Base-by-base conservation (phyloP, 1,139 yeast genomes). In the Blastobotrys persicus region DNA sequence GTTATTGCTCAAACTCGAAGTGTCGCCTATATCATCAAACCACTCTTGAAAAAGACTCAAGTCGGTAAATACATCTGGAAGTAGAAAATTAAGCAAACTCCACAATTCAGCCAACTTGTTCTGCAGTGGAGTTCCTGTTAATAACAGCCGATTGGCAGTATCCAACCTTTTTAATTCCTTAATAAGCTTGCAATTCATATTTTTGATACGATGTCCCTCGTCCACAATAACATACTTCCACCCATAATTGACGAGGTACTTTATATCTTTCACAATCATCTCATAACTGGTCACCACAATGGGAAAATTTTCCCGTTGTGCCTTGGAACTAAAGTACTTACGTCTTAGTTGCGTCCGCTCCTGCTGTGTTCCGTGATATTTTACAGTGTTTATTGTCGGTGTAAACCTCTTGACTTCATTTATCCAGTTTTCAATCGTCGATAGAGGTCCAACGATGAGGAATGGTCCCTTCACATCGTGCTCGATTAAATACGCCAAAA, bases 171-270 rank as follows among this genome's bases (percentile, higher is more conserved):
- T 89, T 56, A 91, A 74, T 54, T 82, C 81, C 49, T 77, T 77
- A 48, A 91, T 84, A 54, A 91, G 72, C 55, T 82, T 72, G 64
- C 95, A 86, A 58, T 89, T 82, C 57, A 82, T 78, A 63, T 91
- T 91, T 61, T 91, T 92, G 56, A 91, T 72, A 39, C 98, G 74
- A 67, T 91, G 98, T 4, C 98, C 98, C 66, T 91, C 98, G 67
- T 91, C 98, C n/a, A 91, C 95, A 45, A 89, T 86, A 49, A 92
- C 70, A 63, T 83, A 91, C 54, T 83, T 84, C 97, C 97, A 91
- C 31, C 71, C 67, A 5, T 78, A 70, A 13, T 65, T 62, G 35
- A 76, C 74, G 44, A 92, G 70, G 55, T 68, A 76, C 28, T 67
- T 59, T 46, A 78, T 77, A 63, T 91, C 98, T 47, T 78, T 75